Evolutionary conservation across 2,329 filamentous ascomycete species (phyloP), one percentile per base, ranked within the genome.

Genomic region (Claviceps purpurea): DNA sequence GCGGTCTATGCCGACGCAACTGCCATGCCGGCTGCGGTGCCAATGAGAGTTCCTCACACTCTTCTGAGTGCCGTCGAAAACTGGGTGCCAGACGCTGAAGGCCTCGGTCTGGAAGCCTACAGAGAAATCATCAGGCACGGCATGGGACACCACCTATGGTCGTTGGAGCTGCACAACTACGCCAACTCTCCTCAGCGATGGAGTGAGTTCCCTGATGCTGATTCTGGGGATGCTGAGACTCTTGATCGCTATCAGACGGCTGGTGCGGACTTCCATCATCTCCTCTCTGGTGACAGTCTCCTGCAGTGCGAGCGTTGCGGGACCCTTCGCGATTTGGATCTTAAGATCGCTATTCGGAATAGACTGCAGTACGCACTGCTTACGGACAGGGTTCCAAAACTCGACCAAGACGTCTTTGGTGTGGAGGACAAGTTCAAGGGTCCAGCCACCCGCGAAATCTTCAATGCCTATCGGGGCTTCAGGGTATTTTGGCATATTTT

Each of bases 131-230:
- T 8, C n/a, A 42, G 7, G 16, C 2, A 16, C 1, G 38, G 50
- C 37, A 47, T 51, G 13, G 22, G 18, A 7, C 22, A n/a, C 38
- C 47, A 30, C 44, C 38, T 51, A 10, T n/a, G 5, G 3, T 14
- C n/a, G 10, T 37, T 52, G 55, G 50, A 43, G n/a, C 47, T 52
- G 44, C 45, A 47, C 47, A 52, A 52, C 45, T 14, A 24, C n/a
- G 20, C 14, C 1, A 44, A 13, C 18, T 48, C 46, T 26, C 13
- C 38, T 30, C 39, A 49, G 18, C 45, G 16, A 18, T 52, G 50
- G 50, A 52, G 50, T 7, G 39, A 48, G 45, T 52, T 52, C 7
- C 45, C 50, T 5, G 50, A 52, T 20, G 7, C n/a, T 13, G 30
- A 14, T 5, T 44, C 24, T 14, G 50, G 42, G n/a, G 44, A 47